Base-by-base conservation (phyloP, 2,329 filamentous ascomycete genomes). In the Trichoderma atroviride region DNA sequence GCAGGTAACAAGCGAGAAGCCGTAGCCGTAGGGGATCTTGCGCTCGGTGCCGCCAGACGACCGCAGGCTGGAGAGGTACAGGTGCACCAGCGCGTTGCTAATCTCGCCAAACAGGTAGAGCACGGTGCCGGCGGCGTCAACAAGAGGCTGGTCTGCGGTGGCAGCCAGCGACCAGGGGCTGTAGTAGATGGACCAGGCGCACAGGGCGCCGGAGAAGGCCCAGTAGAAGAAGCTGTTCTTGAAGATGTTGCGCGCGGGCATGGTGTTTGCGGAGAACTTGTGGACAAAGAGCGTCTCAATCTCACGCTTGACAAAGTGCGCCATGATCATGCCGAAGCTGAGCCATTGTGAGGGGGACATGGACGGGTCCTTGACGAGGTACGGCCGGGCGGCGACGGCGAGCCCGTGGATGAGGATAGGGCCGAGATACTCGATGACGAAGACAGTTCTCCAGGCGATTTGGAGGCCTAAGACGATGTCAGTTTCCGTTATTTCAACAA, bases 191-290 rank as follows among this genome's bases (percentile, higher is more conserved):
- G 91, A 94, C 82, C 91, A 91, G 56, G 93, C 93, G 76, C 95
- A 89, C 75, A 96, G 88, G 31, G 94, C 78, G 60, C 96, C 96
- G 5, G 91, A 91, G 68, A 95, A 81, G 40, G 91, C 76, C 96
- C 96, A 99, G 88, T 99, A 99, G 84, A 97, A 95, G 74, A 87
- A 88, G 73, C 91, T 93, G 86, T 99, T 99, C 82, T 95, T 96
- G 87, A 97, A 91, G 78, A 99, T 93, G 84, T 97, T 97, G 77
- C 82, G 83, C 70, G 88, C 86, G 22, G 96, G 96, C 96, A 99
- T 99, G 60, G 96, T 99, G 76, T 92, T 93, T 71, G 91, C 89
- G 69, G 93, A 95, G 85, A 99, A 99, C 78, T 93, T 93, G 85
- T 99, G 96, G 71, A 99, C 88, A 79, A 96, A 97, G 71, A 97